Evolutionary conservation across 2,329 filamentous ascomycete genomes (phyloP), one percentile per base, ranked within the genome.

Genomic region (Didymella glomerata): DNA sequence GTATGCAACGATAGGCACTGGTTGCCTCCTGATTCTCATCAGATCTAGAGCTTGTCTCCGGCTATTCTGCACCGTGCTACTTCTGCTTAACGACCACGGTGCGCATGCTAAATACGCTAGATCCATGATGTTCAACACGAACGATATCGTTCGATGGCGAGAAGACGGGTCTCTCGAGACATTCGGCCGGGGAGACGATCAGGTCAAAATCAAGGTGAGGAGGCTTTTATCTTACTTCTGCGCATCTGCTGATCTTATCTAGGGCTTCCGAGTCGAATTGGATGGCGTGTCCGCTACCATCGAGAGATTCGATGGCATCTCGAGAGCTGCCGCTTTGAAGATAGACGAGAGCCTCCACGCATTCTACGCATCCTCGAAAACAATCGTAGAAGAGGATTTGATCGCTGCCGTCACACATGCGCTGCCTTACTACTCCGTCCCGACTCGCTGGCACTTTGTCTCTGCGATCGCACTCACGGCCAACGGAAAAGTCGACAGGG

Each of bases 241-340:
- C 9, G 30, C 22, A 20, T 5, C 13, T 10, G 9, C 54, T 72
- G 28, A 73, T 34, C 1, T 34, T n/a, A 16, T 7, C 0, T n/a
- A 76, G 80, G 85, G 85, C 8, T 87, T 87, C 68, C 83, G 86
- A 24, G 83, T 88, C 45, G 85, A 88, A 70, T 81, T 88, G 10
- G 85, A 87, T 54, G 84, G 85, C 34, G 81, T 88, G 27, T 80
- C 84, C 8, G 59, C 68, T 27, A 66, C 68, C 9, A 65, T 75
- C 27, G 73, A 69, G 40, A 46, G 6, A 3, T 57, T 22, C 20
- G 32, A 49, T 18, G 79, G 78, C 2, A 79, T 86, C 28, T 78
- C 72, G 52, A 81, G 81, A 64, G 84, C 81, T 3, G 80, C 80
- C 36, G 80, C 80, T 9, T 69, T 85, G 44, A 70, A 84, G 36